phyloP scores from a whole-genome alignment of 192 early-diverging fungal genomes.

The Mortierella hygrophila region DNA sequence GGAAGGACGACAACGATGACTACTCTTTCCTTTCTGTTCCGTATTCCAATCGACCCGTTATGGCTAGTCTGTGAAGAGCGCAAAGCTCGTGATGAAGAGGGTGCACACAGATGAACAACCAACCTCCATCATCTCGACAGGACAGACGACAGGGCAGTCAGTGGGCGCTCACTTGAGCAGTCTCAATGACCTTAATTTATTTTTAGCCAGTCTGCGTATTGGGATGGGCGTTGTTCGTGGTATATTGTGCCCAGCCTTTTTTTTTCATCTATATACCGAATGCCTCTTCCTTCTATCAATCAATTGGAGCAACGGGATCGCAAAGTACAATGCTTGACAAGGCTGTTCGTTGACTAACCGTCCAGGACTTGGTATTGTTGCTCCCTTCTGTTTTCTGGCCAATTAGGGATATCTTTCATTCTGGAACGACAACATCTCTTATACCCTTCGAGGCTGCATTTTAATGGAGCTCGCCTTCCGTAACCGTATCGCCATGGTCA shows the following conservation, averaged over 20 bases:
- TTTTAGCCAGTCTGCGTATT: neutral
- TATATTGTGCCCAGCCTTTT: neutral
- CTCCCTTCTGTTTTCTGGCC: neutral
- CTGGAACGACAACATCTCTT: constrained; percentile 99
- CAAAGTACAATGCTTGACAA: neutral
- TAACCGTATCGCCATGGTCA: constrained; percentile 87
- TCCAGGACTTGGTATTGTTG: neutral
- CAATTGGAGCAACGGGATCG: neutral
- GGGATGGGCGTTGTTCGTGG: neutral
- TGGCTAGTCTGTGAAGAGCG: neutral
- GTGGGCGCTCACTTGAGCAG: neutral
- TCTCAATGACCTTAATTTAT: constrained; percentile 12
- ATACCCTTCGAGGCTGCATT: constrained; percentile 94
- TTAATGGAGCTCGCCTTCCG: constrained; percentile 97
- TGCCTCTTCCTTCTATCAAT: neutral
- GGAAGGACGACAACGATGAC: neutral
- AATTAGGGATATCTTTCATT: constrained; percentile 94
- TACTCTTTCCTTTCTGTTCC: neutral
- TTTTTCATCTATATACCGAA: neutral
- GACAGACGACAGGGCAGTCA: neutral
- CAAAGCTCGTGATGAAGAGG: neutral
- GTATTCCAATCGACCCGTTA: neutral
- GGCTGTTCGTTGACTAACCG: neutral
- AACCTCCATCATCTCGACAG: neutral
- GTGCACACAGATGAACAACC: neutral